Conservation (phyloP, 306 rosid species). For the Acacia melanoxylon region DNA sequence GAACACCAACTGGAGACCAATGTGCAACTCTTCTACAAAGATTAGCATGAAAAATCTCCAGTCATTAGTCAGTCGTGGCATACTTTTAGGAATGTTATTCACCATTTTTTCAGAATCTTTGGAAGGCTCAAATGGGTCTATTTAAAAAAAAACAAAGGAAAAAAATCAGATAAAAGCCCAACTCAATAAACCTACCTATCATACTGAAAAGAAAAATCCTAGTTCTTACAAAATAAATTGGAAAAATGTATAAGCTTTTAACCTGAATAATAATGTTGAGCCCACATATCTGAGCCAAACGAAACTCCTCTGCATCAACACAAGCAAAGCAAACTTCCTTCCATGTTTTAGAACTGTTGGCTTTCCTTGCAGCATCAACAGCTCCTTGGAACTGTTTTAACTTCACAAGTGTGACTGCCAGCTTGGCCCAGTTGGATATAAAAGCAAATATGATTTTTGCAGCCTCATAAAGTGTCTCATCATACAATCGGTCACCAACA, state of each 20-base stretch:
- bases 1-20: slow-evolving; percentile 18
- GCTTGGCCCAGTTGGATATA: slow-evolving; percentile 98
- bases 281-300: slow-evolving; percentile 98
- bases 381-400: slow-evolving; percentile 97
- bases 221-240: not conserved
- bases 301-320: slow-evolving; percentile 99
- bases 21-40: not conserved
- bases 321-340: slow-evolving; percentile 99
- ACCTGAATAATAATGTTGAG: slow-evolving; percentile 98
- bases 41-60: slow-evolving; percentile 15
- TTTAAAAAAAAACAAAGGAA: not conserved
- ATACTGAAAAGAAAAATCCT: not conserved
- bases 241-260: slow-evolving; percentile 14
- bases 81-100: slow-evolving; percentile 18
- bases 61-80: slow-evolving; percentile 18
- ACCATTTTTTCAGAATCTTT: slow-evolving; percentile 14
- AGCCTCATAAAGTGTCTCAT: slow-evolving; percentile 94
- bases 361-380: slow-evolving; percentile 99
- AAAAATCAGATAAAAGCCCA: not conserved
- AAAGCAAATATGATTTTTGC: slow-evolving; percentile 93
- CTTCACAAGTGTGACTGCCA: slow-evolving; percentile 93
- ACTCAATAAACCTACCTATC: not conserved
- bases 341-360: slow-evolving; percentile 99
- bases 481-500: slow-evolving; percentile 93
- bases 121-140: slow-evolving; percentile 15